Percentiles rank a stretch among this genome's conserved stretches.
Evolutionary conservation across 2,329 filamentous ascomycete species (phyloP).

Genomic region (Calonectria ilicicola): DNA sequence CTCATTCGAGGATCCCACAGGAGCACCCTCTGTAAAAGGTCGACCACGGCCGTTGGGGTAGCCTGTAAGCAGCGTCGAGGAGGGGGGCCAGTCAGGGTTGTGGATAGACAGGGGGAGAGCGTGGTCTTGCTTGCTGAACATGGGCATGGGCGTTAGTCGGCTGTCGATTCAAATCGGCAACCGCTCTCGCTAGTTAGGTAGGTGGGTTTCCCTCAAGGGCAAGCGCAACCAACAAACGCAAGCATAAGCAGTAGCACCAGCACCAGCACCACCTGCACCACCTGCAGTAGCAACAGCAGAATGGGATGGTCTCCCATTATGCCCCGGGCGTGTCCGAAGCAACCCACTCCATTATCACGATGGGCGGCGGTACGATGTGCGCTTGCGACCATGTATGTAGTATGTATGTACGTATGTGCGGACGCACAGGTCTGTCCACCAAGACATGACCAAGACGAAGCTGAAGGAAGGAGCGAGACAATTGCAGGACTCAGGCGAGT

Average conservation of each 20-base stretch:
- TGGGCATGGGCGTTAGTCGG: neutral
- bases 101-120: conserved; percentile 15
- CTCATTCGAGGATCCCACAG: conserved; percentile 23
- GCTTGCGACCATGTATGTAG: neutral
- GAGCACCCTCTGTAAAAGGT: conserved; percentile 16
- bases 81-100: conserved; percentile 19
- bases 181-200: conserved; percentile 1
- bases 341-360: neutral
- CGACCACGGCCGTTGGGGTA: neutral
- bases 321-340: conserved; percentile 20
- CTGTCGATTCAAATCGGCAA: conserved; percentile 13
- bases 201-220: neutral
- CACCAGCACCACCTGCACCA: neutral
- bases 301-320: neutral
- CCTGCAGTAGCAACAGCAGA: neutral
- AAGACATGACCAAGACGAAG: neutral
- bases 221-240: neutral
- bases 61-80: conserved; percentile 6
- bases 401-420: neutral
- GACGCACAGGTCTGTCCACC: neutral
- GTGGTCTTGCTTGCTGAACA: neutral
- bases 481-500: neutral
- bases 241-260: neutral
- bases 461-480: neutral
- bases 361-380: neutral